Evolutionary conservation across 106 monocot genomes (phyloP).

Genomic region (Dioscorea alata): DNA sequence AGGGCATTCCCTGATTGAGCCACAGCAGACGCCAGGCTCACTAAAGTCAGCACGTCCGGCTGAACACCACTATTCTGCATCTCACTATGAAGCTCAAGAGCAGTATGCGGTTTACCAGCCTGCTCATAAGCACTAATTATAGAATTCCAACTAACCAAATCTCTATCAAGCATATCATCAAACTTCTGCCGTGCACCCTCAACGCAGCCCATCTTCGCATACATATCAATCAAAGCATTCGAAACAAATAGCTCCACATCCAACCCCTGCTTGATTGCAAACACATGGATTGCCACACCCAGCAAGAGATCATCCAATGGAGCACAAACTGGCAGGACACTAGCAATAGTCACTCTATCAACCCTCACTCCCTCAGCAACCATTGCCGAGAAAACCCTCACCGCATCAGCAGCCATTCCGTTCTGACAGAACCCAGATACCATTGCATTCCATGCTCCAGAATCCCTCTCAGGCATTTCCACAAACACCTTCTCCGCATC

Average conservation of each 20-base stretch:
- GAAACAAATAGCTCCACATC: constrained; percentile 51
- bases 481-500: constrained; percentile 33
- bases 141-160: constrained; percentile 54
- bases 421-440: constrained; percentile 60
- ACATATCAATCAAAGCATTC: constrained; percentile 70
- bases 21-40: constrained; percentile 33
- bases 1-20: constrained; percentile 21
- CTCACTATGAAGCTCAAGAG: constrained; percentile 12
- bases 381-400: constrained; percentile 45
- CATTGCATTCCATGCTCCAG: constrained; percentile 65
- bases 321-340: constrained; percentile 54
- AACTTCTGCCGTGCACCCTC: constrained; percentile 30
- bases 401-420: constrained; percentile 20
- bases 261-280: constrained; percentile 40
- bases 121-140: constrained; percentile 40
- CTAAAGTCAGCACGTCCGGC: constrained; percentile 35
- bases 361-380: constrained; percentile 20
- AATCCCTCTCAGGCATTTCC: constrained; percentile 38
- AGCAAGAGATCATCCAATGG: constrained; percentile 23
- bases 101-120: constrained; percentile 12
- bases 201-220: constrained; percentile 37
- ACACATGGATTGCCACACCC: constrained; percentile 40
- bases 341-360: constrained; percentile 47
- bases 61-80: constrained; percentile 21
- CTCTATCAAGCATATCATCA: constrained; percentile 33